These are phyloP conservation scores for Nannizziopsis arthrosporioides DNA, from an alignment of 2,329 filamentous ascomycete genomes.

Conservation along the genomic window DNA sequence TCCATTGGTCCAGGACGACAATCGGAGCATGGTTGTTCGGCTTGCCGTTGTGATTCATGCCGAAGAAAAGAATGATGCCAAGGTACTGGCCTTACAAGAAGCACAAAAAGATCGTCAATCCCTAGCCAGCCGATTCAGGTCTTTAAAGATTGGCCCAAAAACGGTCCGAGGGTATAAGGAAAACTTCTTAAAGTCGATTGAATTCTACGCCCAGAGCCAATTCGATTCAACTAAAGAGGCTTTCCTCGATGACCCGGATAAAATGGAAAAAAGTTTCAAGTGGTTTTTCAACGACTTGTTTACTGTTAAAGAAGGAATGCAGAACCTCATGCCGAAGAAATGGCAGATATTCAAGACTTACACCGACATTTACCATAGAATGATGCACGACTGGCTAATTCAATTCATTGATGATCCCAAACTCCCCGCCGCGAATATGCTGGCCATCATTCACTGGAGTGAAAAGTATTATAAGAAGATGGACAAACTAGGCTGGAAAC, in stretches of 20 bases:
- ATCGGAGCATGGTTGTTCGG: slow-evolving; percentile 78
- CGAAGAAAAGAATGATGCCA: slow-evolving; percentile 91
- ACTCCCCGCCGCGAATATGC: slow-evolving; percentile 72
- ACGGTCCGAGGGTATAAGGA: slow-evolving; percentile 92
- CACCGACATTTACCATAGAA: slow-evolving; percentile 75
- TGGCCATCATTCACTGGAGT: slow-evolving; percentile 88
- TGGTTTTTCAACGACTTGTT: slow-evolving; percentile 99
- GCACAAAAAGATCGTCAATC: slow-evolving; percentile 93
- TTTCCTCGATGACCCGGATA: slow-evolving; percentile 72
- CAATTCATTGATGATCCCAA: slow-evolving; percentile 72
- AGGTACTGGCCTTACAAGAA: slow-evolving; percentile 81
- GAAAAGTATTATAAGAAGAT: slow-evolving; percentile 96
- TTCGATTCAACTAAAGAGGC: slow-evolving; percentile 59
- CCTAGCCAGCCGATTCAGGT: slow-evolving; percentile 84
- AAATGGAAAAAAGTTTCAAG: slow-evolving; percentile 73
- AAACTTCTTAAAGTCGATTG: slow-evolving; percentile 76
- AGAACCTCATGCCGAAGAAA: slow-evolving; percentile 80
- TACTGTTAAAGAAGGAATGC: slow-evolving; percentile 87
- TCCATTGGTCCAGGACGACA: slow-evolving; percentile 71
- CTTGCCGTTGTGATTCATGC: slow-evolving; percentile 87
- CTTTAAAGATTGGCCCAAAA: slow-evolving; percentile 86
- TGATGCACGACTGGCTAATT: slow-evolving; percentile 91
- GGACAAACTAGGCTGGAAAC: slow-evolving; percentile 69
- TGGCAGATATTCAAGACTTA: slow-evolving; percentile 94
- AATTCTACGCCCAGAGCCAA: slow-evolving; percentile 58